Base-by-base conservation (phyloP, 1,284 basidiomycete species). In the Cystobasidium pallidum region DNA sequence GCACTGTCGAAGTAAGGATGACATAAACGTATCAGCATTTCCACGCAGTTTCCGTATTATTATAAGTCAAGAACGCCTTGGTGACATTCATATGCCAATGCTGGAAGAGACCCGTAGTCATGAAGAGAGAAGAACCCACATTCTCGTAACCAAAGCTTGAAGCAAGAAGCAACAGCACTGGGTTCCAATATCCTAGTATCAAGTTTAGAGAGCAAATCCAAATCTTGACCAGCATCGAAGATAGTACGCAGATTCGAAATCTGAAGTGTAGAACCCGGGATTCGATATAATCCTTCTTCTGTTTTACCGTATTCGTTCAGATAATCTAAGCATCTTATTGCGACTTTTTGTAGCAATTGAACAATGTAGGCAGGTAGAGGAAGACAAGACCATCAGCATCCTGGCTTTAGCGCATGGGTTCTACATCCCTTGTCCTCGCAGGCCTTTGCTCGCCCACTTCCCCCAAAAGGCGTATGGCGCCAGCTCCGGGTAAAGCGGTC, bases 321-420 rank as follows among this genome's bases (percentile, higher is more conserved):
- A 82, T 93, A 91, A 78, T 92, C 88, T 4, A 89, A 86, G 80
- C 90, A 92, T 66, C 91, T 83, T 58, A 88, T 86, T 26, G 90
- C 87, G 51, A 92, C 82, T 0, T 88, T 32, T 34, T 34, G 6
- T 13, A 39, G 13, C 7, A 13, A 39, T 6, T 6, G 36, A 39
- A 39, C 36, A n/a, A 32, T 10, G 19, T 21, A 36, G 19, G 19
- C n/a, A 34, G 32, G 19, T 11, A 57, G 32, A 34, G 13, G 11
- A n/a, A 1, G n/a, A n/a, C 30, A 32, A n/a, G 32, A 34, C 34
- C 32, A n/a, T n/a, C 28, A 57, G 17, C 19, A n/a, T 57, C 8
- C 17, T 51, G 4, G 24, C n/a, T 43, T 19, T 28, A 11, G n/a
- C 26, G n/a, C 30, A n/a, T 17, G 43, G 24, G 63, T 47, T 8